Base-by-base conservation (phyloP, 257 asterid species). In the Fraxinus americana region DNA sequence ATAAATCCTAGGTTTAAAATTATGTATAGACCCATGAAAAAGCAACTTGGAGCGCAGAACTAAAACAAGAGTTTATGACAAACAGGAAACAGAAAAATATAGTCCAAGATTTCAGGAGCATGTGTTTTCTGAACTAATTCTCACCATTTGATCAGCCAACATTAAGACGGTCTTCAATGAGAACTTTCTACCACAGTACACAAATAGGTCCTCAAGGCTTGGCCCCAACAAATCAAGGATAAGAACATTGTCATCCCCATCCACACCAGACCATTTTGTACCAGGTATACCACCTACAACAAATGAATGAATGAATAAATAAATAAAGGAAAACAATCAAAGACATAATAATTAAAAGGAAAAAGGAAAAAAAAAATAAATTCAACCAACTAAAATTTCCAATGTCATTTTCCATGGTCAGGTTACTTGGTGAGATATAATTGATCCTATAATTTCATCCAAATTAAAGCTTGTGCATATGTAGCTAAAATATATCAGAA, bases 61-160 rank as follows among this genome's bases (percentile, higher is more conserved):
- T 78, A 68, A 77, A 41, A 68, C 23, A 75, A 67, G 50, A 35
- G 25, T 65, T 67, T 59, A 68, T 59, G 70, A 79, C 76, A 77
- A 66, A 73, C 78, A 50, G 74, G 30, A 78, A 73, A 54, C 57
- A 25, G 30, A 36, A 29, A 79, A 74, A 75, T 45, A 70, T 2
- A 38, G 13, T 45, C 25, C 41, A 77, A 39, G 36, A 71, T 66
- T 77, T 61, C 68, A 63, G 68, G 34, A 25, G 34, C 68, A 8
- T 4, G 17, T 9, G 68, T 23, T 63, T 25, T 61, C 32, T 10
- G 6, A 21, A 25, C 12, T 10, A 25, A 63, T 63, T 72, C 72
- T 87, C 86, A 94, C 98, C 98, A 94, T 92, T 86, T 94, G 98
- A 87, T 92, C 98, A 7, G 98, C 98, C 88, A 92, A 80, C 98